Conservation (phyloP, 306 rosid species). For the Echinosophora koreensis region DNA sequence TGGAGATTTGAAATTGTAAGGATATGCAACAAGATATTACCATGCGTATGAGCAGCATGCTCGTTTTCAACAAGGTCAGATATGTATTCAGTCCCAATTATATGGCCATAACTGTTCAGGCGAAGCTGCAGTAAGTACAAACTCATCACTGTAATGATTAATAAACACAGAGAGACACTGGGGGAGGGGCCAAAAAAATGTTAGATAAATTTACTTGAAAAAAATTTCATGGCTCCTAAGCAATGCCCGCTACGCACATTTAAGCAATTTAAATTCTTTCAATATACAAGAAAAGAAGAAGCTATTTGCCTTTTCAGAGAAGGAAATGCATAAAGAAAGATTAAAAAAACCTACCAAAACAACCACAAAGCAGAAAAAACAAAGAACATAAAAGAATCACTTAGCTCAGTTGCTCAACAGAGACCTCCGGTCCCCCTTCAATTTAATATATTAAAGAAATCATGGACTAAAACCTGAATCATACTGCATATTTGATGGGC, state of each 20-base stretch:
- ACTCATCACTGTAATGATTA: conserved; percentile 12
- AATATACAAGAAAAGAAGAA: not conserved
- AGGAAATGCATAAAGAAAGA: not conserved
- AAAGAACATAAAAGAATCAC: not conserved
- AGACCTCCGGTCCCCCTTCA: not conserved
- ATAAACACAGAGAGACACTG: not conserved
- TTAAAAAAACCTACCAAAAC: not conserved
- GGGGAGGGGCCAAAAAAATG: not conserved
- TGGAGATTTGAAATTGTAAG: conserved; percentile 13
- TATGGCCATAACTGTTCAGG: conserved; percentile 77
- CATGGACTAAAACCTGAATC: not conserved
- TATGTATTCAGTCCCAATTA: conserved; percentile 89
- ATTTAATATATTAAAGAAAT: not conserved
- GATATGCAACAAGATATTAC: conserved; percentile 56
- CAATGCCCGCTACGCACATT: not conserved
- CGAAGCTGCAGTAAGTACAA: conserved; percentile 79
- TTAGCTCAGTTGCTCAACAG: not conserved
- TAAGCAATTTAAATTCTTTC: not conserved
- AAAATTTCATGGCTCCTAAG: not conserved
- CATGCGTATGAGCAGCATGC: conserved; percentile 67
- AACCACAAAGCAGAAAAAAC: not conserved
- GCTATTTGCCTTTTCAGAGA: not conserved
- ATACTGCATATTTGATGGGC: not conserved
- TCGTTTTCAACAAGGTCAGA: conserved; percentile 98
- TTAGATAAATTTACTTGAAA: conserved; percentile 23